Evolutionary conservation across 345 rosid species (phyloP), one percentile per base, ranked within the genome.

Genomic region (Raphanus sativus): DNA sequence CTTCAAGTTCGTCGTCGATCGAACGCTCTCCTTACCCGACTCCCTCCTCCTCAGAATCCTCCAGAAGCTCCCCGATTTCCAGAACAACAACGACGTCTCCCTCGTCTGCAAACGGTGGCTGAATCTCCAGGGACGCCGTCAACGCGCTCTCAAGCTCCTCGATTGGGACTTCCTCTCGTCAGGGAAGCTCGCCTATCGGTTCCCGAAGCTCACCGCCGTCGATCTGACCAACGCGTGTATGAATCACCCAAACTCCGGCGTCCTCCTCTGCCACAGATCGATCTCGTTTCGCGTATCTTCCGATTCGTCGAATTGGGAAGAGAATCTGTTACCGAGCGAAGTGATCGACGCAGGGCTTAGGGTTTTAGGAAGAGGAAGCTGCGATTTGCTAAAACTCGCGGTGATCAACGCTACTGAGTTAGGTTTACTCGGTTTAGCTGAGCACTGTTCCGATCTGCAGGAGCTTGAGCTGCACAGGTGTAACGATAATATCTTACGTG

Each of bases 81-180:
- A 87, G 78, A 80, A 70, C 25, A 80, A 70, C 25, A 80, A 69
- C 65, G 78, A 85, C 55, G 55, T 84, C 8, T 86, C 85, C 0
- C 90, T 89, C 40, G 97, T 89, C 11, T 92, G 97, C 81, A 95
- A 89, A 77, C 91, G 99, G 29, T 95, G 99, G 99, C 45, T 89
- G 56, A 63, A 62, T 63, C 89, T 95, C 50, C 97, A 89, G 13
- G 98, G 97, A 36, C 91, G 91, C 4, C 84, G 94, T 3, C 81
- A 86, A 0, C 82, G 83, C 30, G 85, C 86, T 4, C 50, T 95
- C 28, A 89, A 80, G 75, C 77, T 95, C 11, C 71, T 70, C 24
- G 92, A 91, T 64, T 92, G 91, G 94, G 85, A 84, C 3, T 95
- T 89, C 52, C 81, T 92, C 50, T 77, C 74, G 61, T 95, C 97